Percentiles rank a stretch among this genome's conserved stretches.
Conservation (phyloP, 1,284 basidiomycete species). For the Lignosus rhinocerotis region DNA sequence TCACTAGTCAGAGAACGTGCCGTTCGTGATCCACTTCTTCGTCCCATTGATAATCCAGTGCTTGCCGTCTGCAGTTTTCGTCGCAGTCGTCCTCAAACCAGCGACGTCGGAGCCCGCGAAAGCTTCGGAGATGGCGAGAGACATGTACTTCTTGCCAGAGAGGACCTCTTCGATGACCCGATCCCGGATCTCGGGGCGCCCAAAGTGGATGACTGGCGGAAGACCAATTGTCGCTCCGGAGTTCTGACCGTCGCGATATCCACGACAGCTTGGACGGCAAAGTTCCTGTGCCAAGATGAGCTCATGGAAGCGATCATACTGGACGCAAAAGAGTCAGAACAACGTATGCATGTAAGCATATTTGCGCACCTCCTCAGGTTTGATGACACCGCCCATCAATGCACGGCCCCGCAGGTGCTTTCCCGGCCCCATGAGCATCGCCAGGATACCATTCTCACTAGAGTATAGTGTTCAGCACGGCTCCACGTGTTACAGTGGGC, state of each 20-base stretch:
- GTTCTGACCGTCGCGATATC: conserved; percentile 35
- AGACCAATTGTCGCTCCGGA: conserved; percentile 73
- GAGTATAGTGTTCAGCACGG: background rate
- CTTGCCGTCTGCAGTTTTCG: conserved; percentile 81
- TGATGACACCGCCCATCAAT: conserved; percentile 80
- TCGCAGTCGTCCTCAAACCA: conserved; percentile 79
- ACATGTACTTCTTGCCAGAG: conserved; percentile 67
- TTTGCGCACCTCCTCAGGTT: conserved; percentile 67
- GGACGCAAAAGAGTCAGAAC: conserved; percentile 17
- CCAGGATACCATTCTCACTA: conserved; percentile 72
- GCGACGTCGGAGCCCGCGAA: conserved; percentile 92
- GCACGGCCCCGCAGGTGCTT: conserved; percentile 82
- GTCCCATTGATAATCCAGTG: conserved; percentile 85
- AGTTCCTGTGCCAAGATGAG: conserved; percentile 40
- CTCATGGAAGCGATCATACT: conserved; percentile 76
- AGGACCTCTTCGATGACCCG: conserved; percentile 84
- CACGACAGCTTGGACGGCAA: conserved; percentile 28
- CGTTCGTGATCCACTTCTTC: conserved; percentile 88
- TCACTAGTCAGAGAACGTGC: conserved; percentile 47
- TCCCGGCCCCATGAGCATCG: conserved; percentile 88
- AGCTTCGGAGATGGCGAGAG: conserved; percentile 65
- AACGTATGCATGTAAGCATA: background rate
- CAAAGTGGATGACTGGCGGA: conserved; percentile 85
- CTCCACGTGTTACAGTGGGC: background rate
- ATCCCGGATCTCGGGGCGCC: conserved; percentile 71